Base-by-base conservation (phyloP, 495 filamentous ascomycete species). In the Cudoniella acicularis region DNA sequence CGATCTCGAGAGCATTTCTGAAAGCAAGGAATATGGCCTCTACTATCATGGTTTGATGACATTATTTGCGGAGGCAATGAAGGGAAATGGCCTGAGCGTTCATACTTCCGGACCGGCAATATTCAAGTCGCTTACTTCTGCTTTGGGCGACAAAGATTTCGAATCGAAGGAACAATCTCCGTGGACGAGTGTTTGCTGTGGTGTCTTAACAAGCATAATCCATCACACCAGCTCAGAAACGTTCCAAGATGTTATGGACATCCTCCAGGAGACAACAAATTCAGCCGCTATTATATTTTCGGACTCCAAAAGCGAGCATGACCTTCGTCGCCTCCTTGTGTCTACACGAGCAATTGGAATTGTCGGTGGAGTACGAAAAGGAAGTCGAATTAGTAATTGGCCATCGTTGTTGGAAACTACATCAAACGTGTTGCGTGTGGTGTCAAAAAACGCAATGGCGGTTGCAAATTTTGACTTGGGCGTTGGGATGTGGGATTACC, bases 11-110 rank as follows among this genome's bases (percentile, higher is more conserved):
- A 76, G 79, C 46, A 67, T 77, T 23, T 75, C 70, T 13, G 78
- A 76, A 26, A 72, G 72, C 2, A 80, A 79, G 41, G 76, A 80
- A 22, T 77, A 72, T 60, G 71, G 68, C 17, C 77, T 86, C 10
- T 96, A 96, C 66, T 86, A 86, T 60, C 84, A 92, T 67, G 95
- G 95, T 40, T 70, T 97, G 23, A 96, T 96, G 88, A 86, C 82
- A 20, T 86, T 98, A 75, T 90, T 96, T 63, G 83, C 87, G 0
- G 94, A 96, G 71, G 84, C 93, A 11, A 86, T 91, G 60, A 93
- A 93, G 69, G 89, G 92, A 24, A 80, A 92, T 41, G 89, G 92
- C 46, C 68, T 84, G 43, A 86, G 83, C 2, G 67, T 98, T 42
- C 89, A 98, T 75, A 96, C 94, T 6, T 87, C 84, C 49, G 93